Conservation (phyloP, 768 basidiomycete genomes). For the Hemileccinum impolitum region DNA sequence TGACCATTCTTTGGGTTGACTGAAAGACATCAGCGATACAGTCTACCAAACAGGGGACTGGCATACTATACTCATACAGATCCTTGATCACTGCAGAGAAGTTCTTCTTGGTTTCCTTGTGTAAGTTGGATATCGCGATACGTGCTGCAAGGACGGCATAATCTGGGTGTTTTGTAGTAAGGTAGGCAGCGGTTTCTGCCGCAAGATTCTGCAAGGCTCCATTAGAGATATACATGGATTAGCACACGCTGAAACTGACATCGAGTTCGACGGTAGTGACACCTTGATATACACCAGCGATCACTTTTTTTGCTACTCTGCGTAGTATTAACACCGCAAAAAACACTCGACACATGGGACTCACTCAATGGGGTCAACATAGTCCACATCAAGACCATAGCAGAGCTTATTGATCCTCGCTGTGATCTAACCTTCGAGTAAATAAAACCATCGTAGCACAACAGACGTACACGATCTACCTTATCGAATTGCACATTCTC, state of each 20-base stretch:
- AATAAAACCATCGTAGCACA: constrained; percentile 15
- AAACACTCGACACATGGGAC: background rate
- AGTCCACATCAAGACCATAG: constrained; percentile 90
- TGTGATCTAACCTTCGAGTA: constrained; percentile 58
- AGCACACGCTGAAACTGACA: constrained; percentile 44
- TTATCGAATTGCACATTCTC: constrained; percentile 94
- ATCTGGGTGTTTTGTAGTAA: constrained; percentile 96
- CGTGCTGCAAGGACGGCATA: constrained; percentile 98
- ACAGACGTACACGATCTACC: constrained; percentile 39
- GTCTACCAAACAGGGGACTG: background rate
- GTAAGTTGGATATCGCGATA: constrained; percentile 96
- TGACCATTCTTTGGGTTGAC: constrained; percentile 95
- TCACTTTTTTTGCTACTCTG: constrained; percentile 90
- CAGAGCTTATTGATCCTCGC: constrained; percentile 86
- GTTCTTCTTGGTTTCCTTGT: constrained; percentile 98
- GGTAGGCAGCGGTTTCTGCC: constrained; percentile 94
- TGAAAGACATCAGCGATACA: constrained; percentile 18
- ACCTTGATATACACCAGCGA: constrained; percentile 89
- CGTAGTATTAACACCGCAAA: constrained; percentile 4
- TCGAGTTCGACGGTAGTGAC: constrained; percentile 98
- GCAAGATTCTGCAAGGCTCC: constrained; percentile 72
- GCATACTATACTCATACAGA: constrained; percentile 80
- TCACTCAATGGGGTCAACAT: constrained; percentile 88
- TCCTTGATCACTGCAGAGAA: constrained; percentile 93
- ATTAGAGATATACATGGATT: constrained; percentile 4